These are phyloP conservation scores for Wickerhamiella musiphila DNA, from an alignment of 805 yeast species.

Conservation along the genomic window DNA sequence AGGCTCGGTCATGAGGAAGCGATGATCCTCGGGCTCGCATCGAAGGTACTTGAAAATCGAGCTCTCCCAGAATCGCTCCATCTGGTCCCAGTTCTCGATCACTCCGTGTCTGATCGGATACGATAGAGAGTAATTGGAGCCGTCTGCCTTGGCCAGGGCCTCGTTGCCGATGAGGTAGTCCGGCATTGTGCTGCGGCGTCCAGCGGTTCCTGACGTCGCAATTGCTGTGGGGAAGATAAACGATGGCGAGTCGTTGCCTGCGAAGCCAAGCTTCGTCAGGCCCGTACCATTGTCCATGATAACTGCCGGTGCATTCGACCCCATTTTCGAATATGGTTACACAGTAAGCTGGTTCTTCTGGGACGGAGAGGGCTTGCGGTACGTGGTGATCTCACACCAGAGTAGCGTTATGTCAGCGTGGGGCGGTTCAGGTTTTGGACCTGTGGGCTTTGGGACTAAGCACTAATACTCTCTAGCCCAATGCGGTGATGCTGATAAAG, in stretches of 20 bases:
- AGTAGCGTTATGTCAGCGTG: no score
- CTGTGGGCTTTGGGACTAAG: no score
- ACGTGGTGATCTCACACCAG: no score
- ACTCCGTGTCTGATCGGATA: slow-evolving; percentile 97
- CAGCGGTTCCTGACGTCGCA: slow-evolving; percentile 35
- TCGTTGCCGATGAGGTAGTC: slow-evolving; percentile 94
- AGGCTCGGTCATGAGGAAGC: slow-evolving; percentile 89
- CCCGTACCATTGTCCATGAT: slow-evolving; percentile 75
- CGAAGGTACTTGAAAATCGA: slow-evolving; percentile 90
- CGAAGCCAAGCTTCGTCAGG: slow-evolving; percentile 89
- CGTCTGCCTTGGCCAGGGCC: slow-evolving; percentile 79
- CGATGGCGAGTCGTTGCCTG: slow-evolving; percentile 96
- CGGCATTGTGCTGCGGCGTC: slow-evolving; percentile 25
- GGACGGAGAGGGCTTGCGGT: no score
- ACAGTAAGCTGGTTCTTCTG: no score
- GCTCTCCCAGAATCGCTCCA: slow-evolving; percentile 98
- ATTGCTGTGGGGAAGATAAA: slow-evolving; percentile 96
- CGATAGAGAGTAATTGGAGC: slow-evolving; percentile 69
- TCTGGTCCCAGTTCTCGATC: slow-evolving; percentile 98
- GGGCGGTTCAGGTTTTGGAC: no score
- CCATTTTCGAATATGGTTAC: no score
- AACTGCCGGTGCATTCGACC: slow-evolving; percentile 19
- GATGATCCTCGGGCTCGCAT: slow-evolving; percentile 98
- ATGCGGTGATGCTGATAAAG: no score
- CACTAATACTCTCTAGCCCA: no score